A percentile compares a stretch with the other conserved stretches of the same genome.
These are phyloP conservation scores for Pinus albicaulis DNA, from an alignment of 75 land plant species.

Conservation along the genomic window DNA sequence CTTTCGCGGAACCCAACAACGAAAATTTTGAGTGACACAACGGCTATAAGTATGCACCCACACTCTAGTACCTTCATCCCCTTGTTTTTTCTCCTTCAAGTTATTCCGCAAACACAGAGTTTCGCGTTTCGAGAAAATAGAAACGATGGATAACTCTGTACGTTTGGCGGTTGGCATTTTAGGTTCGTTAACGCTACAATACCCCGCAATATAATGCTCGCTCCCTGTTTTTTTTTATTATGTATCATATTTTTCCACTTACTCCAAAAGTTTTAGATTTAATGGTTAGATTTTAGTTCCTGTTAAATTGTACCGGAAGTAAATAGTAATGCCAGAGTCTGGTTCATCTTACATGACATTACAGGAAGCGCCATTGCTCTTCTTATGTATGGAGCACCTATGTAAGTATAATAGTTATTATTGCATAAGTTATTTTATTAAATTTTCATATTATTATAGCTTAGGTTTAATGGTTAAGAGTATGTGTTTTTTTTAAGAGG, in stretches of 20 bases:
- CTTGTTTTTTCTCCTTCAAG: no score
- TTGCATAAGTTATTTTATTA: no score
- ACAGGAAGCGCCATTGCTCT: conserved; percentile 56
- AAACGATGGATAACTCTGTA: background rate
- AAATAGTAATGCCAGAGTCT: no score
- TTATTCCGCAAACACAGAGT: no score
- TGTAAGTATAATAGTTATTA: conserved; percentile 14
- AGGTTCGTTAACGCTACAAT: background rate
- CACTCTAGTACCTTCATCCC: no score
- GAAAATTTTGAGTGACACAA: background rate
- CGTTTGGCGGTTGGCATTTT: background rate
- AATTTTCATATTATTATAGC: no score
- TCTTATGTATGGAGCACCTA: conserved; percentile 47
- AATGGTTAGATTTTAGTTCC: background rate
- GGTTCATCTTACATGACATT: background rate
- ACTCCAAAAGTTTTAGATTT: no score
- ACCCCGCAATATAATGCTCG: background rate
- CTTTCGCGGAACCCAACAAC: no score
- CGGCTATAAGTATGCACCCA: background rate
- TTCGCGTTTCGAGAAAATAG: background rate
- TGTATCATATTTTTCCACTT: background rate
- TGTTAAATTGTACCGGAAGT: no score
- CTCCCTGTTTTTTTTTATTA: background rate
- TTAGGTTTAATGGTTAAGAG: no score
- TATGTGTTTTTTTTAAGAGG: no score